Base-by-base conservation (phyloP, 257 asterid genomes). In the Solanum ossicruentum region DNA sequence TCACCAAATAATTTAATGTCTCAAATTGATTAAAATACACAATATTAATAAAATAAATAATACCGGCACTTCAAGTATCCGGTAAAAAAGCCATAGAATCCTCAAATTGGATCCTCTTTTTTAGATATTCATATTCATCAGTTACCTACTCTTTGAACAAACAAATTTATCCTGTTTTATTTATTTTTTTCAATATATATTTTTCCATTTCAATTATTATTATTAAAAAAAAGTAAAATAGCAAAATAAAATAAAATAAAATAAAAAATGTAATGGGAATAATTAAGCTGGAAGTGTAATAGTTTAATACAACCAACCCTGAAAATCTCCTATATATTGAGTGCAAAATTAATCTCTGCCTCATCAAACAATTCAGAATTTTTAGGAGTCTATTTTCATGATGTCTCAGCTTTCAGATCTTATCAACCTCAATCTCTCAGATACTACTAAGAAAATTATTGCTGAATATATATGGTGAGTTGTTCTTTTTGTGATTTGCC, bases 391-490 rank as follows among this genome's bases (percentile, higher is more conserved):
- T 45, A 72, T 72, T 6, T 5, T 52, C 65, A 78, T 26, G 7
- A 94, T 94, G 98, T 81, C 98, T 88, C 84, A 70, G 32, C 93
- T 93, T 11, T 84, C 82, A 65, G 94, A 93, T 91, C 93, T 95
- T 87, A 84, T 89, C 86, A 92, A 92, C 88, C 86, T 95, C 88
- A 73, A 93, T 85, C 92, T 95, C 23, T 87, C 97, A 43, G 95
- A 89, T 4, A 70, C 84, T 41, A 90, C 97, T 17, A 78, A 88
- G 2, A 95, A 95, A 73, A 65, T 79, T 84, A 95, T 95, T 16
- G 97, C 94, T 2, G 98, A 95, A 72, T 95, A 95, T 49, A 93
- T 95, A 77, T 95, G 98, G 97, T 94, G 23, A 81, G 88, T 79
- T 86, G 67, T 75, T n/a, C 12, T 21, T 4, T 1, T 60, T 8